phyloP scores from a whole-genome alignment of 768 basidiomycete species.

The Phylloporus rhodoxanthus region DNA sequence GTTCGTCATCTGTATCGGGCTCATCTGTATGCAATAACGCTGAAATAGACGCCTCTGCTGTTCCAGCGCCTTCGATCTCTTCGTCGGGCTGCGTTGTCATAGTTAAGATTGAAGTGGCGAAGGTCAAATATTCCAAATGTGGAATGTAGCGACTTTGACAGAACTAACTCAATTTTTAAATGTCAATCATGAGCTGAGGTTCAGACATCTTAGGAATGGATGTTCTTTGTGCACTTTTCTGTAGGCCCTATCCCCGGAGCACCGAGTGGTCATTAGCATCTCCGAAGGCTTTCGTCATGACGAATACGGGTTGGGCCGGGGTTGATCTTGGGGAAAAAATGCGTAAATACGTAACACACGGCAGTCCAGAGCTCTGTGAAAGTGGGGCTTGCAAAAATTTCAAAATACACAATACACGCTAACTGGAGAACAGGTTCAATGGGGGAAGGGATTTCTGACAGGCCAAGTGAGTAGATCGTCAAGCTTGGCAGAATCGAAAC shows the following conservation, averaged over 20 bases:
- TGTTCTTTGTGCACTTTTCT: too few relatives aligned
- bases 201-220: too few relatives aligned
- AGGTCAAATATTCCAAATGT: not conserved
- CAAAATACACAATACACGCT: constrained; percentile 3
- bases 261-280: too few relatives aligned
- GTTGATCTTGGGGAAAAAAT: not conserved
- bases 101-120: not conserved
- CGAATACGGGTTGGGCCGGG: not conserved
- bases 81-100: not conserved
- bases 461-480: constrained; percentile 2
- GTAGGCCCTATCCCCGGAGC: too few relatives aligned
- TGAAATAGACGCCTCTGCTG: not conserved
- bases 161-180: too few relatives aligned
- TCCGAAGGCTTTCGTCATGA: too few relatives aligned
- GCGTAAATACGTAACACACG: too few relatives aligned
- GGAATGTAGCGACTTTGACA: too few relatives aligned
- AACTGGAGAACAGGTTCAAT: not conserved
- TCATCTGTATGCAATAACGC: not conserved
- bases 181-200: too few relatives aligned
- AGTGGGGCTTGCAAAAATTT: constrained; percentile 12
- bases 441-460: not conserved
- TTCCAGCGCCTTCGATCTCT: not conserved
- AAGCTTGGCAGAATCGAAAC: not conserved
- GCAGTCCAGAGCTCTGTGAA: not conserved
- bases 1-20: not conserved